A percentile compares a stretch with the other conserved stretches of the same genome.
phyloP scores from a whole-genome alignment of 1,284 basidiomycete genomes.

The Trichosporon coremiiforme region DNA sequence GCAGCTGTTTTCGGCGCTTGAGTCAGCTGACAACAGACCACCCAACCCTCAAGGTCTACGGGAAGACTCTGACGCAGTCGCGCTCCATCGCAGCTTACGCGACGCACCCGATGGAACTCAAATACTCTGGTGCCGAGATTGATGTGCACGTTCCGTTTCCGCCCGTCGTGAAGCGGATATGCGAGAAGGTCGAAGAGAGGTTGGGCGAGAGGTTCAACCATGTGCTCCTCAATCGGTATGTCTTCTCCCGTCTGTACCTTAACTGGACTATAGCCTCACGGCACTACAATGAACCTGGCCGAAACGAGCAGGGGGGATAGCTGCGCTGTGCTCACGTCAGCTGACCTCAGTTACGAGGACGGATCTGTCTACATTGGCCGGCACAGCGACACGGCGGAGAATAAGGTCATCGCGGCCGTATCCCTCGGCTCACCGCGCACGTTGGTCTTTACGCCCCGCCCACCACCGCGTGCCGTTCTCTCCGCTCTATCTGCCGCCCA shows the following conservation, averaged over 20 bases:
- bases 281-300: too few relatives aligned
- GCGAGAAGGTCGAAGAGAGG: slow-evolving; percentile 51
- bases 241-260: too few relatives aligned
- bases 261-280: too few relatives aligned
- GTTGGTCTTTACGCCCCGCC: slow-evolving; percentile 59
- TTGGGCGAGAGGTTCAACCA: slow-evolving; percentile 61
- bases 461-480: slow-evolving; percentile 29
- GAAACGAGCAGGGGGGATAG: too few relatives aligned
- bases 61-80: slow-evolving; percentile 59
- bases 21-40: slow-evolving; percentile 47
- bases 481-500: neutral
- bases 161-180: slow-evolving; percentile 56
- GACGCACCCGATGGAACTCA: slow-evolving; percentile 53
- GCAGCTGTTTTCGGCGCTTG: too few relatives aligned
- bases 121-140: slow-evolving; percentile 59
- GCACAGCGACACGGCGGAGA: slow-evolving; percentile 46
- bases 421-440: slow-evolving; percentile 60
- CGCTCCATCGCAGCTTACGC: slow-evolving; percentile 60
- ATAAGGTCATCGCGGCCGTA: slow-evolving; percentile 61
- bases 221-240: slow-evolving; percentile 61
- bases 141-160: slow-evolving; percentile 58
- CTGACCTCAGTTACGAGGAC: slow-evolving; percentile 23
- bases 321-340: neutral
- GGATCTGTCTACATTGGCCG: slow-evolving; percentile 20
- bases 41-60: slow-evolving; percentile 62